A percentile compares a stretch with the other conserved stretches of the same genome.
Conservation (phyloP, 2,329 filamentous ascomycete genomes). For the Trichoderma sp. region DNA sequence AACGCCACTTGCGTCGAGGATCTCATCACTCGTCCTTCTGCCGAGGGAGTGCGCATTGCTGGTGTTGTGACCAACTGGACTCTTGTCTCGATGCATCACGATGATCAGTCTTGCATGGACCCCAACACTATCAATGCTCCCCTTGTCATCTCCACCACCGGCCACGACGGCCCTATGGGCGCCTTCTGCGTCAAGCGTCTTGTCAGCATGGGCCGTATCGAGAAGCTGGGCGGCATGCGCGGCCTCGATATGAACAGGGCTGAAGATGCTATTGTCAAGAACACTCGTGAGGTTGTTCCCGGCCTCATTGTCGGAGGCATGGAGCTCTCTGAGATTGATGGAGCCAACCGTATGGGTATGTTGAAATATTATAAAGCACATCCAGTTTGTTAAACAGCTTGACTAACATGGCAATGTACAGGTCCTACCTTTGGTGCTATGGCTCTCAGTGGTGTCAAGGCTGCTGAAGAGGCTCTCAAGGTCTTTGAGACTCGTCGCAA, state of each 20-base stretch:
- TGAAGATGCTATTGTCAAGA: slow-evolving; percentile 92
- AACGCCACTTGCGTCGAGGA: slow-evolving; percentile 93
- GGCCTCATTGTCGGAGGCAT: slow-evolving; percentile 93
- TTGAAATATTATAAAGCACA: not conserved
- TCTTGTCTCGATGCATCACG: slow-evolving; percentile 81
- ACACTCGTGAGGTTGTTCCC: slow-evolving; percentile 82
- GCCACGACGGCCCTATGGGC: slow-evolving; percentile 87
- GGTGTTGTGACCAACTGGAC: slow-evolving; percentile 98
- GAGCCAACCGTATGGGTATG: slow-evolving; percentile 83
- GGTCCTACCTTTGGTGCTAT: slow-evolving; percentile 85
- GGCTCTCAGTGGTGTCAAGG: slow-evolving; percentile 85
- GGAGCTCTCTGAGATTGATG: slow-evolving; percentile 89
- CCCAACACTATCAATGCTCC: slow-evolving; percentile 96
- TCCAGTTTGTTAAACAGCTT: too few species aligned
- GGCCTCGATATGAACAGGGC: slow-evolving; percentile 90
- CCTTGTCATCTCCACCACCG: slow-evolving; percentile 84
- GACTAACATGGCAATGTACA: slow-evolving; percentile 28
- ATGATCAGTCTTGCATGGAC: slow-evolving; percentile 94
- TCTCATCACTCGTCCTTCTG: slow-evolving; percentile 74
- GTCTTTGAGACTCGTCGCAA: slow-evolving; percentile 77
- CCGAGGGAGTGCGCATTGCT: slow-evolving; percentile 66
- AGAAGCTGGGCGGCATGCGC: slow-evolving; percentile 87
- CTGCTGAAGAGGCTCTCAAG: slow-evolving; percentile 80
- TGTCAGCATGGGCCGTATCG: slow-evolving; percentile 81
- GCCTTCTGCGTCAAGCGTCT: slow-evolving; percentile 90